Evolutionary conservation across 805 yeast species (phyloP), one percentile per base, ranked within the genome.

Genomic region (Huiozyma sinensis): DNA sequence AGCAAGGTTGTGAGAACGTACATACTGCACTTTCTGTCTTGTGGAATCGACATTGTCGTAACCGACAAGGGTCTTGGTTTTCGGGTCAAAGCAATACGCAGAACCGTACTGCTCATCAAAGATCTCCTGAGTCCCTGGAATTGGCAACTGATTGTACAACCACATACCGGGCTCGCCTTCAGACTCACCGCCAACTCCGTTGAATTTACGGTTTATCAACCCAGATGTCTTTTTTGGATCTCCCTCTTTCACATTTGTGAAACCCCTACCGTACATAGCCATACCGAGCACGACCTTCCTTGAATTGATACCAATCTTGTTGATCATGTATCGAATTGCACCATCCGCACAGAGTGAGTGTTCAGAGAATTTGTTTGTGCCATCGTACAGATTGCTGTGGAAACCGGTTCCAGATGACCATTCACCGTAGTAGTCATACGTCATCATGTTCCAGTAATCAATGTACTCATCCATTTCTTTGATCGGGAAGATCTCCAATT

Each of bases 401-500:
- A 76, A 82, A 1, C 73, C 81, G 0, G 81, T 74, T 3, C 39
- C 50, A 0, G 60, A 54, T 1, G 85, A 77, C 95, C 95, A 86
- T 7, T 74, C 68, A 0, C 97, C 97, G 1, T 79, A 65, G 53
- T 80, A 83, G 60, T 92, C 97, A 60, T 92, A 90, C 13, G 92
- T 78, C 97, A 90, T 90, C 46, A 92, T 60, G 58, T 90, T 89
- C 83, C 89, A 88, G 51, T 77, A 76, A 13, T 77, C 66, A 12
- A 92, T 56, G 51, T 71, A 70, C 27, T 58, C 55, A 50, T 81
- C 81, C 73, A 90, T 71, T n/a, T 70, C 71, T 1, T 49, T 41
- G 1, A 88, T 53, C 5, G 72, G 61, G 42, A 81, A 65, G 6
- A 59, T 48, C 4, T 52, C 42, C 12, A 79, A 56, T 43, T 72